A percentile compares a stretch with the other conserved stretches of the same genome.
phyloP scores from a whole-genome alignment of 148 eudicot genomes.

The Hydrangea macrophylla region DNA sequence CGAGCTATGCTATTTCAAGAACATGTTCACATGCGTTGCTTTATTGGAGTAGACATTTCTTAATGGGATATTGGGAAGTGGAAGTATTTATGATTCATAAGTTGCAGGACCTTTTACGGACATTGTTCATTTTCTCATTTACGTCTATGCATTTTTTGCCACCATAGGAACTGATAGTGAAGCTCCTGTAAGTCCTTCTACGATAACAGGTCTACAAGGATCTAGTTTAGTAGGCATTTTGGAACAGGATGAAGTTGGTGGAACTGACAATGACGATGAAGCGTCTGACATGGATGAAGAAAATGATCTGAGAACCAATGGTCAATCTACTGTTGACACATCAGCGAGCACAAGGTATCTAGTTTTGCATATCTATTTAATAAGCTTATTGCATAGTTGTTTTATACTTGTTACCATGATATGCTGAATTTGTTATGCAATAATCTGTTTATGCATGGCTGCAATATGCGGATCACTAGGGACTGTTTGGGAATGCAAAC shows the following conservation, averaged over 20 bases:
- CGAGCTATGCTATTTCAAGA: too few species aligned
- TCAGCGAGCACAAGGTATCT: slow-evolving; percentile 28
- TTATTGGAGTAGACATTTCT: background rate
- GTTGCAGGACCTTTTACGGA: too few species aligned
- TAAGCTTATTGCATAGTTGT: background rate
- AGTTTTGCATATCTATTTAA: background rate
- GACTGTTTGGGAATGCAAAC: too few species aligned
- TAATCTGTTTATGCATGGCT: too few species aligned
- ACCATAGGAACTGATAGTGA: too few species aligned
- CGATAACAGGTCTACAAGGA: too few species aligned
- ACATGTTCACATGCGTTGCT: too few species aligned
- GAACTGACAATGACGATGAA: slow-evolving; percentile 25
- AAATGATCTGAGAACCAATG: slow-evolving; percentile 20
- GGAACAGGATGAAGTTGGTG: background rate
- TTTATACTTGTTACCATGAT: too few species aligned
- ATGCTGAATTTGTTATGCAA: too few species aligned
- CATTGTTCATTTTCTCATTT: background rate
- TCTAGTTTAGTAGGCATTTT: too few species aligned
- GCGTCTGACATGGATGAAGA: slow-evolving; percentile 19
- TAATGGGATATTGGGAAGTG: background rate
- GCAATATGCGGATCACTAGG: too few species aligned
- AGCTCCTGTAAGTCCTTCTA: background rate
- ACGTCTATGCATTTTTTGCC: background rate
- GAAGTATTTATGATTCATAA: too few species aligned
- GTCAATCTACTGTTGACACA: slow-evolving; percentile 17